Evolutionary conservation across 345 rosid species (phyloP).

Genomic region (Gossypium longicalyx): DNA sequence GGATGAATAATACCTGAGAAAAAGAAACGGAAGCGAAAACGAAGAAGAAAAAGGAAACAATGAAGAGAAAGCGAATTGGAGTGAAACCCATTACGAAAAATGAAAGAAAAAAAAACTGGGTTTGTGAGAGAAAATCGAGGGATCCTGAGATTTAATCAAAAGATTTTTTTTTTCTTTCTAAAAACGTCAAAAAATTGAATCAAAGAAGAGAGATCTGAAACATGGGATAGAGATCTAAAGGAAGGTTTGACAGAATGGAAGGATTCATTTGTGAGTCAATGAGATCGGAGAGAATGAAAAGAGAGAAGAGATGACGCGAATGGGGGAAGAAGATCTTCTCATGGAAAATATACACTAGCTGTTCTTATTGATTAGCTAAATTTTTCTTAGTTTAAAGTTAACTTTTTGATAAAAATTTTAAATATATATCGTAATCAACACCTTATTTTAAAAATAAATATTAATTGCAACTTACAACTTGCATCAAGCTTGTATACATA

Average conservation of each 20-base stretch:
- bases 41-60: conserved; percentile 24
- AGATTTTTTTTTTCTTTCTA: background rate
- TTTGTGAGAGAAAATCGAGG: background rate
- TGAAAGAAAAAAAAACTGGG: conserved; percentile 5
- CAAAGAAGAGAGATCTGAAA: conserved; percentile 1
- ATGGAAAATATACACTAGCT: background rate
- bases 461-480: too few relatives aligned
- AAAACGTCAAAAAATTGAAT: background rate
- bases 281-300: background rate
- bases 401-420: too few relatives aligned
- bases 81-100: conserved; percentile 33
- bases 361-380: too few relatives aligned
- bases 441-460: too few relatives aligned
- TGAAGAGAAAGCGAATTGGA: conserved; percentile 28
- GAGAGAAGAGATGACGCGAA: conserved; percentile 2
- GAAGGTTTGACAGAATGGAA: background rate
- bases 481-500: too few relatives aligned
- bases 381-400: too few relatives aligned
- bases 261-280: background rate
- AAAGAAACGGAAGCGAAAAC: conserved; percentile 31
- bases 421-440: too few relatives aligned
- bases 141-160: background rate
- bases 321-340: background rate
- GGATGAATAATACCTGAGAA: conserved; percentile 41
- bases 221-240: background rate